A percentile compares a stretch with the other conserved stretches of the same genome.
Evolutionary conservation across 2,329 filamentous ascomycete genomes (phyloP).

Genomic region (Arthrobotrys megalospora): DNA sequence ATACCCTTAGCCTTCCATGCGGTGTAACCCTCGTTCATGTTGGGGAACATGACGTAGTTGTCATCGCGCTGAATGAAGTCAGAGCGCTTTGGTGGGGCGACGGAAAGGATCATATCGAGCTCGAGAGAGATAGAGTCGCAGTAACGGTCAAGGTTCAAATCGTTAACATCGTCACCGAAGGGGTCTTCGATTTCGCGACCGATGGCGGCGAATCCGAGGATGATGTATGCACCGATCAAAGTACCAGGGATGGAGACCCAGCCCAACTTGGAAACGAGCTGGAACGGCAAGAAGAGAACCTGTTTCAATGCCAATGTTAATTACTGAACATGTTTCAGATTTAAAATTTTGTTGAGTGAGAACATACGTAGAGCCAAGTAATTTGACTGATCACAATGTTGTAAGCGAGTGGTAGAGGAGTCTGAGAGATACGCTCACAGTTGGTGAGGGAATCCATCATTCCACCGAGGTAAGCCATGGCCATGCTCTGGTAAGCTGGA

Average conservation of each 20-base stretch:
- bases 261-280: conserved; percentile 75
- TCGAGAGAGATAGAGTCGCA: conserved; percentile 82
- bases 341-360: not conserved
- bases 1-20: conserved; percentile 71
- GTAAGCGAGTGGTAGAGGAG: conserved; percentile 86
- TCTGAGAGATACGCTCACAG: conserved; percentile 84
- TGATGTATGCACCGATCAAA: conserved; percentile 82
- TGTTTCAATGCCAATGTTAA: conserved; percentile 12
- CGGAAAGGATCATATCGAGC: conserved; percentile 79
- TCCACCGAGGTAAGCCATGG: conserved; percentile 71
- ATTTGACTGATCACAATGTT: conserved; percentile 88
- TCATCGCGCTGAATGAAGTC: conserved; percentile 71
- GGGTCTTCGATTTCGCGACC: conserved; percentile 88
- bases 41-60: conserved; percentile 68
- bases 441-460: conserved; percentile 81
- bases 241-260: conserved; percentile 86
- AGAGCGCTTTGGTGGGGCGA: conserved; percentile 70
- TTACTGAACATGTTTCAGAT: not conserved
- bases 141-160: conserved; percentile 81
- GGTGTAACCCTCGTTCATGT: conserved; percentile 69
- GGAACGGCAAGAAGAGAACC: conserved; percentile 79
- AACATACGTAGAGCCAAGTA: conserved; percentile 82
- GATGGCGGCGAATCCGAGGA: conserved; percentile 82
- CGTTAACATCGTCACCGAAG: conserved; percentile 87
- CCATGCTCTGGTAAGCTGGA: conserved; percentile 74